Evolutionary conservation across 176 grass and related monocot species (phyloP), one percentile per base, ranked within the genome.

Genomic region (Juncus inflexus): DNA sequence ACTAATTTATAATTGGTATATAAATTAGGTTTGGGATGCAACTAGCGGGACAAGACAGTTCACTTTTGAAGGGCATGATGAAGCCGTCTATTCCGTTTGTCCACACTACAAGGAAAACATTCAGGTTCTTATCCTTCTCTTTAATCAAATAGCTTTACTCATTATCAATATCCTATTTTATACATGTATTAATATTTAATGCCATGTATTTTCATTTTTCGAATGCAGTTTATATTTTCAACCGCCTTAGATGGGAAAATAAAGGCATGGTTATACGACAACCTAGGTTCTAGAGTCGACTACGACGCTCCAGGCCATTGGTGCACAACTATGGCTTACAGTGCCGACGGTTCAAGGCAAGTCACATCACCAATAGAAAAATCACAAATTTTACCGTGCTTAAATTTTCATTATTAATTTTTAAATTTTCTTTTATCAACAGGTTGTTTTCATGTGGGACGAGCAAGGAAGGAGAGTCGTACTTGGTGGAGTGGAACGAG

Each of bases 261-360:
- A 76, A 95, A 95, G 63, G 86, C 90, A 45, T 95, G 90, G 90
- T 40, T 95, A 11, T 95, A 95, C 81, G 90, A 95, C 74, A 81
- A 84, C 76, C 73, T 87, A 55, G 90, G 90, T 66, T 95, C 86
- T 62, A 95, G 86, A 79, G 83, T 90, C 64, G 90, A 95, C 75
- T 95, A 95, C 79, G 90, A 95, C 74, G 86, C 86, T 41, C 90
- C 90, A 41, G 90, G 90, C 50, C 86, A 79, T 73, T 95, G 90
- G 90, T 90, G 86, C 62, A 95, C 90, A 12, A 95, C 86, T 67
- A 95, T 95, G 90, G 86, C 90, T 64, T 95, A 95, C 70, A 95
- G 86, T 9, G 83, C 83, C 3, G 90, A 95, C 84, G 90, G 90
- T 72, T 79, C 86, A 64, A 90, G 86, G 90, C 86, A 40, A 14